Conservation (phyloP, 169 alveolate species). For the Cryptosporidium andersoni region DNA sequence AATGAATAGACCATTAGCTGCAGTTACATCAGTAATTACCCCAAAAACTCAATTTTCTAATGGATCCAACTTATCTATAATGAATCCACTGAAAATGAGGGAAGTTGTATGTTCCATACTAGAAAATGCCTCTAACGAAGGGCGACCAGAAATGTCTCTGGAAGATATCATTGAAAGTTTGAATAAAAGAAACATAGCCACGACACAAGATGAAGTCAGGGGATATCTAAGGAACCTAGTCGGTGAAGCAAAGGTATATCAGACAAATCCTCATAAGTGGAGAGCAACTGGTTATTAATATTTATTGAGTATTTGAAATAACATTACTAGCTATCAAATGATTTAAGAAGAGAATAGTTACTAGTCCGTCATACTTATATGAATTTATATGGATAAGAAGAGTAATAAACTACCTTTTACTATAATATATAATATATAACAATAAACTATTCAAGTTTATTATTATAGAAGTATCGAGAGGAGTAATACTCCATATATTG, state of each 20-base stretch:
- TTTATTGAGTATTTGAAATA: neutral
- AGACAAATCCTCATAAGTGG: conserved; percentile 61
- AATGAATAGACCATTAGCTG: conserved; percentile 39
- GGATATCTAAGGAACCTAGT: conserved; percentile 38
- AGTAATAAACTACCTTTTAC: too few relatives aligned
- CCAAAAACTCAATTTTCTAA: neutral
- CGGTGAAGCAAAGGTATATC: conserved; percentile 59
- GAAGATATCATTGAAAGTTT: conserved; percentile 31
- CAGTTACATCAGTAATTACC: conserved; percentile 25
- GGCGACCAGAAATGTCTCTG: conserved; percentile 55
- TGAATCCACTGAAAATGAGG: conserved; percentile 45
- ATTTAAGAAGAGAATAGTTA: conserved; percentile 2
- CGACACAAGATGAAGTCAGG: conserved; percentile 40
- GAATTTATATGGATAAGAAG: too few relatives aligned
- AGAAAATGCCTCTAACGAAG: conserved; percentile 52
- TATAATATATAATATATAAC: too few relatives aligned
- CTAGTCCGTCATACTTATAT: neutral
- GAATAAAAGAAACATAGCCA: conserved; percentile 18
- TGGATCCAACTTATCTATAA: neutral
- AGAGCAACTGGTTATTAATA: conserved; percentile 59
- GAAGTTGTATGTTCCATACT: conserved; percentile 44
- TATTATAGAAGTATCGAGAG: too few relatives aligned
- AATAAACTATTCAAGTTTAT: too few relatives aligned
- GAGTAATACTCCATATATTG: too few relatives aligned
- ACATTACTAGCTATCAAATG: neutral